These are phyloP conservation scores for Immersiella caudata DNA, from an alignment of 495 filamentous ascomycete genomes.

Conservation along the genomic window DNA sequence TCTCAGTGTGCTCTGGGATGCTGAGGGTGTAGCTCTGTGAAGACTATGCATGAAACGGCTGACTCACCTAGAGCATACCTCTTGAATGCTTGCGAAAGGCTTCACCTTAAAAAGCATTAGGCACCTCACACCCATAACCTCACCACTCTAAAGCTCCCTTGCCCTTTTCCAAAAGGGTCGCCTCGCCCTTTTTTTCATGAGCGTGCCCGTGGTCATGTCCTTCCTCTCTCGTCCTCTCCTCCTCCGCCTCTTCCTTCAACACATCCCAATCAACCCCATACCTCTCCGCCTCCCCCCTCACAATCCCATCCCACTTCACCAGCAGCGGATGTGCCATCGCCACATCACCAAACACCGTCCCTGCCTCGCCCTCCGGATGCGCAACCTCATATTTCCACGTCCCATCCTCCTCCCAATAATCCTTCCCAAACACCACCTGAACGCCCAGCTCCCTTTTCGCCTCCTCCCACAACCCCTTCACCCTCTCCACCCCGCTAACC, in stretches of 20 bases:
- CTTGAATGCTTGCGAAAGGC: not conserved
- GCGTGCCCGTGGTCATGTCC: slow-evolving; percentile 17
- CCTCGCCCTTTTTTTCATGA: slow-evolving; percentile 17
- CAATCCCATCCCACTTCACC: slow-evolving; percentile 53
- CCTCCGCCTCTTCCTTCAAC: slow-evolving; percentile 28
- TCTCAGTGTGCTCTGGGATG: not conserved
- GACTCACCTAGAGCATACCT: not conserved
- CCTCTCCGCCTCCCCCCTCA: slow-evolving; percentile 45
- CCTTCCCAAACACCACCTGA: slow-evolving; percentile 62
- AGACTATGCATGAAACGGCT: not conserved
- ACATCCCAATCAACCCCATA: slow-evolving; percentile 48
- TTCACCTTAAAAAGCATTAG: not conserved
- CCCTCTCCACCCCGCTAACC: slow-evolving; percentile 20
- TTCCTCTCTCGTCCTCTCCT: slow-evolving; percentile 13
- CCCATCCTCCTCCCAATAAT: slow-evolving; percentile 63
- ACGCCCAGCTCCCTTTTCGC: slow-evolving; percentile 65
- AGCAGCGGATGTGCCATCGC: slow-evolving; percentile 64
- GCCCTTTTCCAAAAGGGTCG: slow-evolving; percentile 10
- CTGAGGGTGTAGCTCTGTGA: not conserved
- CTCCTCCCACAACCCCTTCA: slow-evolving; percentile 46
- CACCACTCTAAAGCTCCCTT: slow-evolving; percentile 32
- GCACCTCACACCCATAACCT: not conserved
- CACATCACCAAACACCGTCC: slow-evolving; percentile 54
- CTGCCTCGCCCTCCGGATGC: slow-evolving; percentile 33
- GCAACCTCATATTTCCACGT: slow-evolving; percentile 63